Evolutionary conservation across 768 basidiomycete genomes (phyloP).

Genomic region (Lactarius vividus): DNA sequence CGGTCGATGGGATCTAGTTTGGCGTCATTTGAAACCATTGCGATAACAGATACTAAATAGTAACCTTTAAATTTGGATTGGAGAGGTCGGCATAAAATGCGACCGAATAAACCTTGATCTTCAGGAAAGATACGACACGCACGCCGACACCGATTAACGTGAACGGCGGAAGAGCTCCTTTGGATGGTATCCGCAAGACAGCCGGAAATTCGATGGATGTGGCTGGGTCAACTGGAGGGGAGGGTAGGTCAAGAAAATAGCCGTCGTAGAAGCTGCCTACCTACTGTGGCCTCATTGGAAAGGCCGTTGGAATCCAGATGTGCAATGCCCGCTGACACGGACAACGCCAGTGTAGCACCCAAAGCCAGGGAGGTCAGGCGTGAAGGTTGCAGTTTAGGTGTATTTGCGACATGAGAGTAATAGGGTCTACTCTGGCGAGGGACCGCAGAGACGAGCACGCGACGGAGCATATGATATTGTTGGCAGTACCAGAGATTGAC

Average conservation of each 20-base stretch:
- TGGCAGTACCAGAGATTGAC: neutral
- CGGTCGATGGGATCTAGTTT: conserved; percentile 49
- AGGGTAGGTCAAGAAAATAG: conserved; percentile 3
- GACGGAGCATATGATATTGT: conserved; percentile 1
- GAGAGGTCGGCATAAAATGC: conserved; percentile 85
- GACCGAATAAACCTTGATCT: conserved; percentile 85
- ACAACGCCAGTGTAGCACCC: conserved; percentile 32
- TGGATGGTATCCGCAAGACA: conserved; percentile 60
- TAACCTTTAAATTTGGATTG: conserved; percentile 59
- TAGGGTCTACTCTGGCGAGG: neutral
- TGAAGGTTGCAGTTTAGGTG: neutral
- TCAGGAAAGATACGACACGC: conserved; percentile 83
- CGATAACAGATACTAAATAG: conserved; percentile 18
- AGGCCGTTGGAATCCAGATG: conserved; percentile 45
- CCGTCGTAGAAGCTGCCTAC: conserved; percentile 4
- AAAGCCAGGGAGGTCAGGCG: conserved; percentile 2
- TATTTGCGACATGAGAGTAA: conserved; percentile 1
- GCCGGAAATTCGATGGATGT: conserved; percentile 75
- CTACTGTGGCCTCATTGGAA: conserved; percentile 21
- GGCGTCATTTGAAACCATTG: neutral
- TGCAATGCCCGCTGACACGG: conserved; percentile 38
- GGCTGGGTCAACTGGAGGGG: conserved; percentile 61
- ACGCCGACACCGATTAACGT: conserved; percentile 83
- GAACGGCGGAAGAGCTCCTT: conserved; percentile 57
- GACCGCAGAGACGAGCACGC: conserved; percentile 12